These are phyloP conservation scores for Cryphonectria japonica DNA, from an alignment of 2,329 filamentous ascomycete species.

Conservation along the genomic window DNA sequence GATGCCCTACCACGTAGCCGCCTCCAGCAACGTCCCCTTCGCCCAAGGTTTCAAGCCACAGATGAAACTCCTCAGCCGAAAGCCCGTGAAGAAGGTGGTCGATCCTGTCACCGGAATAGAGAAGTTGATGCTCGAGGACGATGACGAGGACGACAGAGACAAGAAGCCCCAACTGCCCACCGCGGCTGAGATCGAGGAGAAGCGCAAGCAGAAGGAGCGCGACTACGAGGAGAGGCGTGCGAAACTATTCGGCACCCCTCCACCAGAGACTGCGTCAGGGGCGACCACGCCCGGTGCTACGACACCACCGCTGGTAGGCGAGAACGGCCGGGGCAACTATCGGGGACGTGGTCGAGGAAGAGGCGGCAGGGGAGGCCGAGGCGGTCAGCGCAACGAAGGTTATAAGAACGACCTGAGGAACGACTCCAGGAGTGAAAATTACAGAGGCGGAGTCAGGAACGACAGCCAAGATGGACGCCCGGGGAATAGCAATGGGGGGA, in stretches of 20 bases:
- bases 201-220: slow-evolving; percentile 80
- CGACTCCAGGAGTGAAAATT: slow-evolving; percentile 1
- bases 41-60: slow-evolving; percentile 75
- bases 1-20: slow-evolving; percentile 74
- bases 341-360: slow-evolving; percentile 53
- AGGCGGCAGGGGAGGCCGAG: slow-evolving; percentile 47
- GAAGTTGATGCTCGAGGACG: slow-evolving; percentile 50
- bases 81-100: slow-evolving; percentile 65
- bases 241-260: slow-evolving; percentile 75
- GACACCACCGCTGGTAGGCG: slow-evolving; percentile 59
- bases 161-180: slow-evolving; percentile 57
- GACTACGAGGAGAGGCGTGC: slow-evolving; percentile 88
- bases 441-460: slow-evolving; percentile 23
- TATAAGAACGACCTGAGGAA: slow-evolving; percentile 23
- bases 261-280: slow-evolving; percentile 46
- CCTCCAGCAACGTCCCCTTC: slow-evolving; percentile 56
- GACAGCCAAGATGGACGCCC: slow-evolving; percentile 34
- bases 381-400: slow-evolving; percentile 41
- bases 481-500: slow-evolving; percentile 36
- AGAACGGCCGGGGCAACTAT: slow-evolving; percentile 45
- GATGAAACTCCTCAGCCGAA: slow-evolving; percentile 83
- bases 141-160: slow-evolving; percentile 67
- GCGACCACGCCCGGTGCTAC: slow-evolving; percentile 65
- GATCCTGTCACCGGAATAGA: slow-evolving; percentile 56
- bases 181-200: slow-evolving; percentile 73